Percentiles rank a stretch among this genome's conserved stretches.
Conservation (phyloP, 495 filamentous ascomycete genomes). For the Aspergillus nanangensis region DNA sequence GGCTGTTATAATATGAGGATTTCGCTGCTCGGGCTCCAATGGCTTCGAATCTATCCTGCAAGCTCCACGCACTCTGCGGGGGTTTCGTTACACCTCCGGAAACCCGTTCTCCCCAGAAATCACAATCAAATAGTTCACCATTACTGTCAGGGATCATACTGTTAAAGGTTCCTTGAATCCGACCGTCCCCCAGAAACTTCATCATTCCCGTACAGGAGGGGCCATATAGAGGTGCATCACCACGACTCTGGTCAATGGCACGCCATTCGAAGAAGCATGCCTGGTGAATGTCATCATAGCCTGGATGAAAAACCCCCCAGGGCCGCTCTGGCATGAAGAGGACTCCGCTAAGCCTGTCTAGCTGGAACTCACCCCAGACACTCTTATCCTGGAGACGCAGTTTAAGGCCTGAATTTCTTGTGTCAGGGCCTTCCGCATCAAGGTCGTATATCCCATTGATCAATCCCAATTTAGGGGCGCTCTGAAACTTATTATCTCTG, state of each 20-base stretch:
- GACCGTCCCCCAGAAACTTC: constrained; percentile 7
- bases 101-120: constrained; percentile 3
- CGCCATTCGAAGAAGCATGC: constrained; percentile 6
- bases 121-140: constrained; percentile 2
- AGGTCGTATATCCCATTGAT: constrained; percentile 8
- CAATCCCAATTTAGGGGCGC: background rate
- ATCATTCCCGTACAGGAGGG: constrained; percentile 2
- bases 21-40: background rate
- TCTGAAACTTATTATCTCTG: too few relatives aligned
- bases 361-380: constrained; percentile 10
- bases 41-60: background rate
- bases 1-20: background rate
- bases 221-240: background rate
- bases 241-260: background rate
- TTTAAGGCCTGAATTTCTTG: constrained; percentile 6
- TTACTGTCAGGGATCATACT: background rate
- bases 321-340: constrained; percentile 8
- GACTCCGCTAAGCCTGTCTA: constrained; percentile 5
- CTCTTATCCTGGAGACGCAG: constrained; percentile 3
- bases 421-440: background rate
- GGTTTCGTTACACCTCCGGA: background rate
- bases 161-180: constrained; percentile 7
- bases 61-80: background rate
- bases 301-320: background rate
- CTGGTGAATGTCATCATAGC: background rate